Conservation (phyloP, 2,329 filamentous ascomycete genomes). For the Talaromyces amestolkiae region DNA sequence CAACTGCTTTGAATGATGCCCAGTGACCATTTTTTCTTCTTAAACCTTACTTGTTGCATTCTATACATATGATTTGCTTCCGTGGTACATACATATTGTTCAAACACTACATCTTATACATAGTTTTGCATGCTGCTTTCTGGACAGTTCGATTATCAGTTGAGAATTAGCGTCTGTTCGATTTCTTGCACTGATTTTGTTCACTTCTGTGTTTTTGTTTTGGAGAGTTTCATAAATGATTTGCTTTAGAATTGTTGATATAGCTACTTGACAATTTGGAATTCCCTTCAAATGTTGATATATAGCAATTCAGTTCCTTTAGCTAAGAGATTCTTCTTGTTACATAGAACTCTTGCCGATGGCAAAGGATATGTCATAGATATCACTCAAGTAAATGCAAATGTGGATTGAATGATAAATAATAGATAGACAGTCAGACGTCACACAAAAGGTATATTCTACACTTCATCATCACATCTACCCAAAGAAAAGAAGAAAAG, state of each 20-base stretch:
- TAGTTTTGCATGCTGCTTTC: not conserved
- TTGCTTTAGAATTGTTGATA: not conserved
- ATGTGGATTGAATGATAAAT: not conserved
- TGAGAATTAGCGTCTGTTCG: not conserved
- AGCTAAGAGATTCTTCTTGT: not conserved
- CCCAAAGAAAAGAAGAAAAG: not conserved
- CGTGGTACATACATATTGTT: conserved; percentile 2
- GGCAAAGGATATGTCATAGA: not conserved
- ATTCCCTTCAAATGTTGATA: not conserved
- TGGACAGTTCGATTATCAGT: not conserved
- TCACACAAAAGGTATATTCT: not conserved
- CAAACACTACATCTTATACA: conserved; percentile 2
- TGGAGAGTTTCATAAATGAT: not conserved
- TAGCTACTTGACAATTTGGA: not conserved
- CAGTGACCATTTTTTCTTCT: not conserved
- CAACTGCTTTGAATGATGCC: not conserved
- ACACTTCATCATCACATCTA: conserved; percentile 5
- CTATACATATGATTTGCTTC: conserved; percentile 7
- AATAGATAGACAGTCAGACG: not conserved
- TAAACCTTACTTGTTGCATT: not conserved
- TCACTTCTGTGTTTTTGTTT: not conserved
- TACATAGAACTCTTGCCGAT: not conserved
- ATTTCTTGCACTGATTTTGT: not conserved
- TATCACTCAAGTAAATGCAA: not conserved
- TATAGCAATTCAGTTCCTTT: not conserved